Evolutionary conservation across 2,329 filamentous ascomycete genomes (phyloP).

Genomic region (Aspergillus sp.): DNA sequence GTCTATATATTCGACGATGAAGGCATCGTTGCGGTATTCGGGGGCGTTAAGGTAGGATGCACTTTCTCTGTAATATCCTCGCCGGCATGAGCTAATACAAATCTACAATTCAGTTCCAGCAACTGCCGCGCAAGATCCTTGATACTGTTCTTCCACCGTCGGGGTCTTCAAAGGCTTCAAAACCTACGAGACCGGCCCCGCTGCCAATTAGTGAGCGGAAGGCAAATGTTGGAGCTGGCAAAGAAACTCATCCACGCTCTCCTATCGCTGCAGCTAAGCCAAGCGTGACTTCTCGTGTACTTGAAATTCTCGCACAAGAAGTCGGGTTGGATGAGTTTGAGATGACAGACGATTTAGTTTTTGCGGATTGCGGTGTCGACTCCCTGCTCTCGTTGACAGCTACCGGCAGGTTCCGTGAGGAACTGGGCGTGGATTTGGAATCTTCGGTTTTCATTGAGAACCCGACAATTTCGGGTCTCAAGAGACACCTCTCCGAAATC

Average conservation of each 20-base stretch:
- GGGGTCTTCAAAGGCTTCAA: constrained; percentile 16
- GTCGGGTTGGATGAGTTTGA: constrained; percentile 51
- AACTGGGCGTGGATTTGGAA: constrained; percentile 50
- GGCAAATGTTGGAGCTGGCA: constrained; percentile 14
- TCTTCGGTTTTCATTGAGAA: constrained; percentile 53
- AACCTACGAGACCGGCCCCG: constrained; percentile 13
- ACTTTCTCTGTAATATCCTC: not conserved
- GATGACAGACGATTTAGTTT: constrained; percentile 51
- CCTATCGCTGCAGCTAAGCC: constrained; percentile 21
- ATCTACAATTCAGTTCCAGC: constrained; percentile 28
- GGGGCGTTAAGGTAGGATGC: constrained; percentile 35
- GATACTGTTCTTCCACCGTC: constrained; percentile 33
- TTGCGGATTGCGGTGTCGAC: constrained; percentile 54
- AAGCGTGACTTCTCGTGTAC: constrained; percentile 24
- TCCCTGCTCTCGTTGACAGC: constrained; percentile 53
- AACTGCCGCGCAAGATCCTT: constrained; percentile 31
- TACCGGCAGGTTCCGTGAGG: constrained; percentile 53
- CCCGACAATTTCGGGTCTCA: constrained; percentile 51
- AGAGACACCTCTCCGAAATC: constrained; percentile 41
- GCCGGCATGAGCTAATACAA: constrained; percentile 5
- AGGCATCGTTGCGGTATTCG: constrained; percentile 46
- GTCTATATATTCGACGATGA: constrained; percentile 53
- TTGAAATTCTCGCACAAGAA: constrained; percentile 34
- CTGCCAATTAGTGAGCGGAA: constrained; percentile 20
- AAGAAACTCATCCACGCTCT: constrained; percentile 15